Base-by-base conservation (phyloP, 768 basidiomycete species). In the Pleurotus salmoneostramineus region DNA sequence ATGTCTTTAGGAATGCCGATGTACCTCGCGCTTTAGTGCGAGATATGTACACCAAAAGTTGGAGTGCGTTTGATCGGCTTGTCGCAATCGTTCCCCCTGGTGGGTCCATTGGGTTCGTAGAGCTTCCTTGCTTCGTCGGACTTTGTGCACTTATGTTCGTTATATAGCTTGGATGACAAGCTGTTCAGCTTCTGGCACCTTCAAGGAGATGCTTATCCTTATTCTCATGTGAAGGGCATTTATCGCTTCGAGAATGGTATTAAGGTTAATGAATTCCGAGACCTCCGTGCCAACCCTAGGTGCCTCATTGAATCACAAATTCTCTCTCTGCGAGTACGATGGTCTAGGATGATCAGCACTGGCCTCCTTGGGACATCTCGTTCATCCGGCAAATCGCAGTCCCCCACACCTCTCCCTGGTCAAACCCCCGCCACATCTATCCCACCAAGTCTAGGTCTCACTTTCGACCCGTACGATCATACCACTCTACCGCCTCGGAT, bases 41-140 rank as follows among this genome's bases (percentile, higher is more conserved):
- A 57, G 91, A 93, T 63, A 89, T 92, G 88, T 94, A 94, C 67
- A 93, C 91, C 27, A 94, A 94, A 71, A 91, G 89, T 62, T 94
- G 93, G 92, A 91, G 89, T 66, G 91, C 91, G 1, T 93, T 95
- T 64, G 91, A 93, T 68, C 84, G 92, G 7, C 80, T 95, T 5
- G 88, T 94, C 14, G 88, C 89, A 4, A 91, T 94, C 60, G 91
- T 94, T 0, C 91, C 92, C n/a, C 91, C 91, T 0, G 92, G 91
- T 7, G 92, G 92, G 5, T 91, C 89, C 0, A 93, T 93, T 57
- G 92, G 92, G 88, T 91, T 27, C 21, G 21, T 27, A 27, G 66
- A 42, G 85, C 74, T 47, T 31, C 7, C 17, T 44, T 33, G 40
- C 10, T 15, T 58, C 42, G 37, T 50, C 54, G 17, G 34, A 14